Percentiles rank a stretch among this genome's conserved stretches.
Conservation (phyloP, 768 basidiomycete species). For the Boletus sp. region DNA sequence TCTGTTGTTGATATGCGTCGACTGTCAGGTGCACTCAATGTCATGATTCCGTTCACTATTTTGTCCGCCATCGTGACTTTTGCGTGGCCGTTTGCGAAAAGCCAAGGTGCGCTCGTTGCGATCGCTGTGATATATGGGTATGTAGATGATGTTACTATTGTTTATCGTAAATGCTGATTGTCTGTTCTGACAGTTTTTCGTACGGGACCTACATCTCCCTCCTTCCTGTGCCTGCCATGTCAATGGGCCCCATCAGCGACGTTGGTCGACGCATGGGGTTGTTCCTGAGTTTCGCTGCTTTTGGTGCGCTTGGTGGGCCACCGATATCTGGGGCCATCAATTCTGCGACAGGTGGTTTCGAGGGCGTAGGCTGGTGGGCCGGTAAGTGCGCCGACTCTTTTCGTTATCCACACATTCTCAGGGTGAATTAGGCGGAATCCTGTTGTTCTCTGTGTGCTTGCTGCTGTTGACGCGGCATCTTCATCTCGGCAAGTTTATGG, state of each 20-base stretch:
- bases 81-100: slow-evolving; percentile 65
- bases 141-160: slow-evolving; percentile 4
- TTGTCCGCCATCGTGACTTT: slow-evolving; percentile 59
- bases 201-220: slow-evolving; percentile 64
- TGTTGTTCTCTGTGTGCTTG: slow-evolving; percentile 42
- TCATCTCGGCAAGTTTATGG: slow-evolving; percentile 37
- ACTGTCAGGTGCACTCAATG: slow-evolving; percentile 64
- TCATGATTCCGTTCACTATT: slow-evolving; percentile 63
- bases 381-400: slow-evolving; percentile 15
- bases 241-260: slow-evolving; percentile 58
- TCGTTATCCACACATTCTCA: not conserved
- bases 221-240: slow-evolving; percentile 54
- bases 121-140: slow-evolving; percentile 67
- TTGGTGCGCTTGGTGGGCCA: slow-evolving; percentile 67
- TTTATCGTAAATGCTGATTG: not conserved
- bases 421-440: slow-evolving; percentile 30
- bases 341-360: slow-evolving; percentile 46
- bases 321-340: slow-evolving; percentile 75
- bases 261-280: slow-evolving; percentile 67
- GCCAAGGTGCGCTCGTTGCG: slow-evolving; percentile 44
- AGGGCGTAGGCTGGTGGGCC: slow-evolving; percentile 40
- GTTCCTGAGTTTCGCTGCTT: slow-evolving; percentile 55
- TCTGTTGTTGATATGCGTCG: not conserved
- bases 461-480: slow-evolving; percentile 42
- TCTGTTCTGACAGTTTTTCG: slow-evolving; percentile 41